phyloP scores from a whole-genome alignment of 2,329 filamentous ascomycete genomes.

The Verticillium nonalfalfae region DNA sequence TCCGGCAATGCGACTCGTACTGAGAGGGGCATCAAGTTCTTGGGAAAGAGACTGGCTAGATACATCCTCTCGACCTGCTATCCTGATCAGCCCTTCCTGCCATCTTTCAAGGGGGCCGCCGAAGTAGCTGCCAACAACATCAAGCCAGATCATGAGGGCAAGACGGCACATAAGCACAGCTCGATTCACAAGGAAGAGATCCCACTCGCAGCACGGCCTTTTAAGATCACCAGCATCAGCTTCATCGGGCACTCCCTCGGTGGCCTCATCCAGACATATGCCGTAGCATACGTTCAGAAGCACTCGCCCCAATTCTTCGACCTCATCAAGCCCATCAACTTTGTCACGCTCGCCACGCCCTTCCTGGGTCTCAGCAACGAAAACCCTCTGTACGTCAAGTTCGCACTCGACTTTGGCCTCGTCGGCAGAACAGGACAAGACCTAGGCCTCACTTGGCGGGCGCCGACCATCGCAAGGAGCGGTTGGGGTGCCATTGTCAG shows the following conservation, averaged over 20 bases:
- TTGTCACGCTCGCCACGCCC: conserved; percentile 80
- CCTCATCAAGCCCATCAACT: conserved; percentile 80
- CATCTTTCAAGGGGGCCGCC: conserved; percentile 46
- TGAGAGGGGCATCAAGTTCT: conserved; percentile 92
- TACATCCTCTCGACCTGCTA: conserved; percentile 87
- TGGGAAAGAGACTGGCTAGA: conserved; percentile 89
- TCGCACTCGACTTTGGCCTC: conserved; percentile 90
- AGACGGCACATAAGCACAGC: conserved; percentile 49
- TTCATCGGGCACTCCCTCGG: conserved; percentile 91
- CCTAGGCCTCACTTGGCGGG: conserved; percentile 87
- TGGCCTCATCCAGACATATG: conserved; percentile 86
- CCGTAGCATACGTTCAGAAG: conserved; percentile 93
- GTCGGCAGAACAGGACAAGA: conserved; percentile 96
- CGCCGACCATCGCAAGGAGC: conserved; percentile 76
- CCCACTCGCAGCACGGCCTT: conserved; percentile 47
- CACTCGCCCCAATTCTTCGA: conserved; percentile 90
- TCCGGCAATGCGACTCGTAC: conserved; percentile 85
- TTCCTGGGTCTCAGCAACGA: conserved; percentile 93
- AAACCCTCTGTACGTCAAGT: conserved; percentile 95
- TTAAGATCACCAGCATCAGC: conserved; percentile 88
- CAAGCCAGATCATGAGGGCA: conserved; percentile 32
- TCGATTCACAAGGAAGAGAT: conserved; percentile 41
- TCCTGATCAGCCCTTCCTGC: conserved; percentile 84
- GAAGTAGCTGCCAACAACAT: conserved; percentile 23
- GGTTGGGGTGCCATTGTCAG: conserved; percentile 86